Evolutionary conservation across 2,329 filamentous ascomycete species (phyloP).

Genomic region (Curvularia spicifera): DNA sequence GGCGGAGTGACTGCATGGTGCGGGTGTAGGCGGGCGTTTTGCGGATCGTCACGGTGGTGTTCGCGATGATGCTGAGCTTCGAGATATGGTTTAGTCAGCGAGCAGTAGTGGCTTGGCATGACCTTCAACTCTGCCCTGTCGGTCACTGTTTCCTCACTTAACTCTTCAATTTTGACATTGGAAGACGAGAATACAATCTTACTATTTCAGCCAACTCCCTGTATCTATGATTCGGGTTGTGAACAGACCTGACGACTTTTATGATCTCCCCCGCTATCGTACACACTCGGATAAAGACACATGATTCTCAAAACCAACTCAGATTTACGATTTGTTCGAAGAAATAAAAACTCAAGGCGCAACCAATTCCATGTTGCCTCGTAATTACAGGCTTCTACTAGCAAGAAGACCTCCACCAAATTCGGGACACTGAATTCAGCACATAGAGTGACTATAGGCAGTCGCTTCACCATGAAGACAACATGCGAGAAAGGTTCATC

Average conservation of each 20-base stretch:
- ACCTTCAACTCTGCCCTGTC: background rate
- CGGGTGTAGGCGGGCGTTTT: conserved; percentile 29
- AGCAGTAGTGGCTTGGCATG: conserved; percentile 25
- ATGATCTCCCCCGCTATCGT: background rate
- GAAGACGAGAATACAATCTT: background rate
- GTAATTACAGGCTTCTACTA: background rate
- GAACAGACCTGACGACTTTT: background rate
- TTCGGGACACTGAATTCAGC: no score
- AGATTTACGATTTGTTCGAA: no score
- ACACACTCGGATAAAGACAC: no score
- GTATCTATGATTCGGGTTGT: background rate
- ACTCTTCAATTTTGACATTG: background rate
- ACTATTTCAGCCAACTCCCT: background rate
- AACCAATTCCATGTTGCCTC: no score
- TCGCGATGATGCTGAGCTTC: conserved; percentile 41
- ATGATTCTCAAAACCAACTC: no score
- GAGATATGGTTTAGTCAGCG: conserved; percentile 20
- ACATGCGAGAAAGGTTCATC: background rate
- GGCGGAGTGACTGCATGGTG: conserved; percentile 55
- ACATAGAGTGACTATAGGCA: background rate
- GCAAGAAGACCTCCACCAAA: no score
- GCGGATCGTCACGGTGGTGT: conserved; percentile 20
- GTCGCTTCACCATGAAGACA: background rate
- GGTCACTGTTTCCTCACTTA: background rate
- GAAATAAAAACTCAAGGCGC: no score